Evolutionary conservation across 2,329 filamentous ascomycete genomes (phyloP).

Genomic region (Colletotrichum sp.): DNA sequence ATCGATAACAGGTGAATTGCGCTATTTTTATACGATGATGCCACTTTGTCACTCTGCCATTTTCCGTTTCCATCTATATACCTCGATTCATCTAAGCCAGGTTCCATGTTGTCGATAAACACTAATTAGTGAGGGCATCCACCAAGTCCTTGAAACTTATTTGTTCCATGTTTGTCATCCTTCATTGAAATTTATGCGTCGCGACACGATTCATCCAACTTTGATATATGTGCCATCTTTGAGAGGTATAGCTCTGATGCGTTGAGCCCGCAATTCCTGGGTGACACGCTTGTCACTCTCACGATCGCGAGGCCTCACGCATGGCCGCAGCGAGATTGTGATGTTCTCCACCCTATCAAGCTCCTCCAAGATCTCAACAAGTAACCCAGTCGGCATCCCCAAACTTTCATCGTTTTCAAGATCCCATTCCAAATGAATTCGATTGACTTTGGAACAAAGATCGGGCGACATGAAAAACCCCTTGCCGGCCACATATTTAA

Average conservation of each 20-base stretch:
- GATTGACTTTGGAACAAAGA: background rate
- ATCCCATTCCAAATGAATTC: background rate
- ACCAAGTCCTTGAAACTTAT: background rate
- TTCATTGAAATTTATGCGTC: background rate
- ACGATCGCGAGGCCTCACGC: background rate
- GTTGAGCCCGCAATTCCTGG: background rate
- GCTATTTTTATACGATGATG: background rate
- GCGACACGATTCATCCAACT: background rate
- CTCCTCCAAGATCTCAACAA: background rate
- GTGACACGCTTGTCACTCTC: background rate
- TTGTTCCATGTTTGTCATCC: background rate
- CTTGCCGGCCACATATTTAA: background rate
- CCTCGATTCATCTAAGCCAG: background rate
- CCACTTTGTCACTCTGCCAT: background rate
- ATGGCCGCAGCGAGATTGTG: background rate
- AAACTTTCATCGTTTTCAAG: background rate
- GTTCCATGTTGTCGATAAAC: background rate
- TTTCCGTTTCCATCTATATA: background rate
- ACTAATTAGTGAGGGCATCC: background rate
- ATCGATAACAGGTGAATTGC: background rate
- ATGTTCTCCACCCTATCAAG: background rate
- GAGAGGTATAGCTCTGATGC: background rate
- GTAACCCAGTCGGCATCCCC: background rate
- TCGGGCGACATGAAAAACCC: fast-evolving
- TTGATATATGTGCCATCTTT: background rate